These are phyloP conservation scores for Pulveroboletus sp. DNA, from an alignment of 768 basidiomycete genomes.

Conservation along the genomic window DNA sequence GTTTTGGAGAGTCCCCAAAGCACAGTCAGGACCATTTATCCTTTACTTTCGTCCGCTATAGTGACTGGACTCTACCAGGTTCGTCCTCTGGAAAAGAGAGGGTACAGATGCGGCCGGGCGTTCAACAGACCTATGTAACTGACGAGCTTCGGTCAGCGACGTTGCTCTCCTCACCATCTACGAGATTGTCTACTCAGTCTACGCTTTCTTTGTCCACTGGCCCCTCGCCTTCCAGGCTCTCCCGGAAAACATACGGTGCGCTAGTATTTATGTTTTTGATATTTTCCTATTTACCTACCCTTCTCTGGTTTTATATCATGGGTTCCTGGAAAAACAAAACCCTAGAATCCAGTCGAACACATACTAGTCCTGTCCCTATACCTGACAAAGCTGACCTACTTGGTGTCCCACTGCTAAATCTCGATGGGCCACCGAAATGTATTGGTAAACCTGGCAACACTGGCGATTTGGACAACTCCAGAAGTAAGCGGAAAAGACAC, in stretches of 20 bases:
- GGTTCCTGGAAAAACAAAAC: slow-evolving; percentile 6
- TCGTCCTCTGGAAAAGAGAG: slow-evolving; percentile 5
- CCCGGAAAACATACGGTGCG: slow-evolving; percentile 17
- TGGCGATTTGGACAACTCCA: slow-evolving; percentile 29
- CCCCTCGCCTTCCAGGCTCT: background rate
- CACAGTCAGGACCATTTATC: slow-evolving; percentile 12
- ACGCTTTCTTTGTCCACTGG: background rate
- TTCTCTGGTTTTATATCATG: slow-evolving; percentile 10
- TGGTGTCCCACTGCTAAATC: slow-evolving; percentile 48
- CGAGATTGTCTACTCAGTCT: slow-evolving; percentile 5
- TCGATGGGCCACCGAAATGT: slow-evolving; percentile 43
- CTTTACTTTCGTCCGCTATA: background rate
- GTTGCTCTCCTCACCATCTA: slow-evolving; percentile 3
- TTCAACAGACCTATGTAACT: background rate
- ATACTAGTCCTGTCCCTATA: background rate
- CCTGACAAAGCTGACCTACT: slow-evolving; percentile 12
- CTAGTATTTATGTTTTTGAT: slow-evolving; percentile 2
- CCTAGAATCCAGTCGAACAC: slow-evolving; percentile 3
- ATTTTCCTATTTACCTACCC: slow-evolving; percentile 13
- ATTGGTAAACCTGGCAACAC: slow-evolving; percentile 11
- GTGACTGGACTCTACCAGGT: slow-evolving; percentile 6
- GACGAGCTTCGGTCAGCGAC: background rate
- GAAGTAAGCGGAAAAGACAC: slow-evolving; percentile 51
- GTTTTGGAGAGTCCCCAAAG: background rate
- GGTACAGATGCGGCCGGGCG: background rate